Evolutionary conservation across 805 yeast species (phyloP), one percentile per base, ranked within the genome.

Genomic region (Saccharomycopsis capsularis): DNA sequence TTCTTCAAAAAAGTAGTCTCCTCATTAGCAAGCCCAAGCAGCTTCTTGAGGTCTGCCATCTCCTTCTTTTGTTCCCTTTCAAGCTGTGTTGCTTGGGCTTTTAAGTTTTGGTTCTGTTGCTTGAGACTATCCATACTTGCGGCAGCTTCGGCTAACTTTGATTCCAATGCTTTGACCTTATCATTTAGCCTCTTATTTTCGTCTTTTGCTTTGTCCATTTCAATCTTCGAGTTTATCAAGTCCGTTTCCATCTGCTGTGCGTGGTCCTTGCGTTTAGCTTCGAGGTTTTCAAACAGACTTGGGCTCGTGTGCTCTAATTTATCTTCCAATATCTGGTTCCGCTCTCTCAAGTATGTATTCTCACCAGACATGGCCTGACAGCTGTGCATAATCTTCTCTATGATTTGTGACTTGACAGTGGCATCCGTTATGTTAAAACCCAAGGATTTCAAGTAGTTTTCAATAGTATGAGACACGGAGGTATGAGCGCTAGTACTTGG

Each of bases 351-450:
- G 22, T 24, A 47, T 22, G 16, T 22, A 21, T 50, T 50, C 45
- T 50, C 51, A 23, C 47, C 54, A 21, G 30, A 29, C 22, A 50
- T 32, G 7, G 51, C 18, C 25, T 50, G 54, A 29, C 38, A 19
- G 11, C 43, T 24, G 42, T 22, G 47, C 7, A 42, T 39, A 13
- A 50, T 19, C 23, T 50, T 47, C 47, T 50, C 53, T 4, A 40
- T 18, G 15, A 46, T 39, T 16, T 44, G 40, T 16, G 38, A 44
- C 29, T 21, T n/a, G 18, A 42, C 47, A 9, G 47, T 13, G 21
- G 23, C 16, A n/a, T 21, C n/a, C 6, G 32, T 7, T 23, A 25
- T 22, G 24, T 48, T 34, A 16, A 43, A 29, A 23, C 29, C 43
- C 42, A 48, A 13, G 2, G 47, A 44, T 22, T 37, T 38, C n/a